These are phyloP conservation scores for Aspergillus homomorphus DNA, from an alignment of 495 filamentous ascomycete genomes.

Conservation along the genomic window DNA sequence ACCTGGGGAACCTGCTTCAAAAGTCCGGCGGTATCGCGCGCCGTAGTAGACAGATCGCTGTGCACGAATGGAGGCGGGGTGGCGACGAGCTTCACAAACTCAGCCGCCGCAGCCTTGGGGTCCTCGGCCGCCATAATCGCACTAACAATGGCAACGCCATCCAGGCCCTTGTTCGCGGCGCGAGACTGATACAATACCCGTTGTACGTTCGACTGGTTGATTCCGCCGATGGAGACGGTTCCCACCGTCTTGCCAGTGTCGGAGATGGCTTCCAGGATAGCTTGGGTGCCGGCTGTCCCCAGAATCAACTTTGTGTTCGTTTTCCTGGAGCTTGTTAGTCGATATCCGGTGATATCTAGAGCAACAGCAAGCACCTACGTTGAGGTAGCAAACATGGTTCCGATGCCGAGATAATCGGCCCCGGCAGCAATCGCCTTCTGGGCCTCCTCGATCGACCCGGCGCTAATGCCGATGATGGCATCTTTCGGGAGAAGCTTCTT, in stretches of 20 bases:
- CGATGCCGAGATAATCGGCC: slow-evolving; percentile 86
- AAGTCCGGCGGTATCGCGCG: slow-evolving; percentile 37
- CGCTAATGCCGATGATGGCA: slow-evolving; percentile 70
- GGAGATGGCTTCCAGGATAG: slow-evolving; percentile 61
- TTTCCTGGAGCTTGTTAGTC: slow-evolving; percentile 35
- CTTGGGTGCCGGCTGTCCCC: slow-evolving; percentile 70
- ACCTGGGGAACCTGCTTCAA: slow-evolving; percentile 50
- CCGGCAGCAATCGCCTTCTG: slow-evolving; percentile 62
- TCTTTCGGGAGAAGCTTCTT: slow-evolving; percentile 68
- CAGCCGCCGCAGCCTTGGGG: slow-evolving; percentile 56
- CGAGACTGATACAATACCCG: slow-evolving; percentile 66
- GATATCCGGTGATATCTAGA: neutral
- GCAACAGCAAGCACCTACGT: slow-evolving; percentile 51
- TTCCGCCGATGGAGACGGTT: slow-evolving; percentile 82
- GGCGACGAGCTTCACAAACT: slow-evolving; percentile 52
- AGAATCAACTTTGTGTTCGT: slow-evolving; percentile 78
- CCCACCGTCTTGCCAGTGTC: slow-evolving; percentile 42
- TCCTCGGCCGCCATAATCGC: slow-evolving; percentile 75
- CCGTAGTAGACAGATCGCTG: slow-evolving; percentile 15
- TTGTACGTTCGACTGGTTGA: slow-evolving; percentile 75
- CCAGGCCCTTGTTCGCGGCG: slow-evolving; percentile 50
- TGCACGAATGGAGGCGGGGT: slow-evolving; percentile 48
- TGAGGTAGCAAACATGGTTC: slow-evolving; percentile 78
- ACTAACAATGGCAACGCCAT: slow-evolving; percentile 86
- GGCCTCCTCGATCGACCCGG: slow-evolving; percentile 65